Conservation (phyloP, 805 yeast species). For the Maudiozyma turicensis region DNA sequence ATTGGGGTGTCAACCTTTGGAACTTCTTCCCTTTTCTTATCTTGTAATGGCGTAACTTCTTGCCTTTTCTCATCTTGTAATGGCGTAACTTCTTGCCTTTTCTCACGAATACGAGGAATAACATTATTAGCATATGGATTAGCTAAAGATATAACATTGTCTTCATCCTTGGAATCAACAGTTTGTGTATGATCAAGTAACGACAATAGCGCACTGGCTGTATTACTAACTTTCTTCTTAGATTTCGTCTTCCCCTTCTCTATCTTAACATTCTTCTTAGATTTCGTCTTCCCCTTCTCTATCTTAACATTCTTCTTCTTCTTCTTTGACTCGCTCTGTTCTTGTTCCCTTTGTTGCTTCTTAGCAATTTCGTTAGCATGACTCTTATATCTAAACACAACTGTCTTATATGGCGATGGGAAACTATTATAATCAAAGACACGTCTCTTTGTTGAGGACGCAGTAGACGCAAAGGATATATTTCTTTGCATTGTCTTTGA, state of each 20-base stretch:
- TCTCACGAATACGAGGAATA: slow-evolving; percentile 2
- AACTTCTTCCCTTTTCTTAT: not conserved
- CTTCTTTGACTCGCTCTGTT: too few relatives aligned
- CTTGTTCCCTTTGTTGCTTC: too few relatives aligned
- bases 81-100: not conserved
- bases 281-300: not conserved
- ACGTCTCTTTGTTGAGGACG: slow-evolving; percentile 22
- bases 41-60: not conserved
- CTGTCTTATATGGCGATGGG: slow-evolving; percentile 33
- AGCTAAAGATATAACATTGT: slow-evolving; percentile 15
- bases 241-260: not conserved
- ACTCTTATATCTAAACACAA: slow-evolving; percentile 23
- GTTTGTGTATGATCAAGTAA: slow-evolving; percentile 29
- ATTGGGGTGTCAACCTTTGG: not conserved
- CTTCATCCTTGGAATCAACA: slow-evolving; percentile 1
- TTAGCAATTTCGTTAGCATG: slow-evolving; percentile 6
- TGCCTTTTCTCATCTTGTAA: too few relatives aligned
- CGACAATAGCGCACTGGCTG: slow-evolving; percentile 42
- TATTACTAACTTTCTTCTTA: slow-evolving; percentile 30
- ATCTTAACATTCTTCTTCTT: not conserved
- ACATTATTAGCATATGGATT: slow-evolving; percentile 35
- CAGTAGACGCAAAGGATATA: slow-evolving; percentile 2
- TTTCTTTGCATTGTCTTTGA: slow-evolving; percentile 11
- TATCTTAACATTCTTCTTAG: not conserved
- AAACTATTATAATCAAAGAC: slow-evolving; percentile 32